Evolutionary conservation across 371 early-diverging fungal genomes (phyloP), one percentile per base, ranked within the genome.

Genomic region (Gilbertella persicaria): DNA sequence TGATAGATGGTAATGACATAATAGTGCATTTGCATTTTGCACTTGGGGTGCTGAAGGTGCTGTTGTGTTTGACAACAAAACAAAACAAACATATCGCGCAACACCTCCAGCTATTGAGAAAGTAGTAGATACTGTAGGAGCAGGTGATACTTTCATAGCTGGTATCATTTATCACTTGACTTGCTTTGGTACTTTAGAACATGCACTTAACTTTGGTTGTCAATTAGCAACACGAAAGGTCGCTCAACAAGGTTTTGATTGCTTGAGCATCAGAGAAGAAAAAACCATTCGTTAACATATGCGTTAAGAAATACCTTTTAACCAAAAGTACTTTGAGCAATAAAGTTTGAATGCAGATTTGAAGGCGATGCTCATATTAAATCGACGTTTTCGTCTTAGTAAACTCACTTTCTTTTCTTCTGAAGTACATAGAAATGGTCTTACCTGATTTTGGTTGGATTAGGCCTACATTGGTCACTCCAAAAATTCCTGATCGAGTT

Each of bases 81-180:
- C 71, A 28, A 65, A 72, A 12, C 60, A 69, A 25, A 55, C 66
- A 17, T 55, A 75, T 40, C 77, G 71, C 24, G 58, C 69, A 1
- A 56, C 73, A 4, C 80, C 84, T 2, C 66, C 69, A 13, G 36
- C 38, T 5, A 51, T 80, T 2, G 58, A 69, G 10, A 56, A 54
- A 33, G 74, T 81, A 0, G 65, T 80, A 5, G 88, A 88, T 39
- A 64, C 83, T 5, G 78, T 86, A 35, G 88, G 88, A 13, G 87
- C 87, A 5, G 88, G 88, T 16, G 88, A 88, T 53, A 85, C 86
- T 0, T 88, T 88, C 55, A 80, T 77, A 39, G 88, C 87, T 3
- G 86, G 87, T 0, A 58, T 79, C 17, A 82, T 88, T 26, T 70
- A 65, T 19, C 51, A 33, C n/a, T 30, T 43, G 23, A 44, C 13